Percentiles rank a stretch among this genome's conserved stretches.
Conservation (phyloP, 352 stramenopile species). For the Globisporangium viniferum region DNA sequence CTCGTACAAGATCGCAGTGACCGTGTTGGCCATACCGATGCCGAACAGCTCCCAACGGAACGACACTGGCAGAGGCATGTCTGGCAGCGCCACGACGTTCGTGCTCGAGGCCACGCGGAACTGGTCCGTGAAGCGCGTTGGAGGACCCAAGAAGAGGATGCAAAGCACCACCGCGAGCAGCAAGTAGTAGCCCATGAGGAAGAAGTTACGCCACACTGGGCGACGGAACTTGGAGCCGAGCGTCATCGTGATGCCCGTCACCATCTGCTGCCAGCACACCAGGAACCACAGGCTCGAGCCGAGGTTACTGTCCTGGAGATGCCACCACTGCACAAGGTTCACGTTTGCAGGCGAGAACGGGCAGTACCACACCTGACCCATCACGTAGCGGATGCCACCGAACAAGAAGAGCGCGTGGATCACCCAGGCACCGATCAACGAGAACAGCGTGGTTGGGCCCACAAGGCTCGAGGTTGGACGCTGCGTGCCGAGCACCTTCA, state of each 20-base stretch:
- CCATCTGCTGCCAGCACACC: slow-evolving; percentile 70
- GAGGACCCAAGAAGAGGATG: slow-evolving; percentile 53
- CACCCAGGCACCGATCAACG: slow-evolving; percentile 42
- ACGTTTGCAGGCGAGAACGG: slow-evolving; percentile 63
- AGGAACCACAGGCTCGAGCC: slow-evolving; percentile 59
- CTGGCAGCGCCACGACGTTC: slow-evolving; percentile 62
- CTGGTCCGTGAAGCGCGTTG: slow-evolving; percentile 57
- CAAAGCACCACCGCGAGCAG: slow-evolving; percentile 52
- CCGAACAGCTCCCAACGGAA: slow-evolving; percentile 69
- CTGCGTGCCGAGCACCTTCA: slow-evolving; percentile 52
- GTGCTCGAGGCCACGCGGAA: slow-evolving; percentile 74
- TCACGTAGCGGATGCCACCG: slow-evolving; percentile 54
- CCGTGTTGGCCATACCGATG: slow-evolving; percentile 54
- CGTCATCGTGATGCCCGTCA: slow-evolving; percentile 51
- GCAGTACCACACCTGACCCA: slow-evolving; percentile 60
- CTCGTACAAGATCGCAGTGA: slow-evolving; percentile 53
- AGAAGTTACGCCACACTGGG: slow-evolving; percentile 60
- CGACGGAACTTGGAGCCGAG: slow-evolving; percentile 66
- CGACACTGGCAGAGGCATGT: slow-evolving; percentile 56
- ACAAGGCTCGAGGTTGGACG: slow-evolving; percentile 83
- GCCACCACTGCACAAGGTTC: slow-evolving; percentile 72
- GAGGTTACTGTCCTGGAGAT: slow-evolving; percentile 67
- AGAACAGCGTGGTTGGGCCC: slow-evolving; percentile 66
- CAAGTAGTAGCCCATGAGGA: slow-evolving; percentile 61
- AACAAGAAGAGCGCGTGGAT: slow-evolving; percentile 83